Conservation (phyloP, 2,329 filamentous ascomycete genomes). For the Coniochaeta ligniaria region DNA sequence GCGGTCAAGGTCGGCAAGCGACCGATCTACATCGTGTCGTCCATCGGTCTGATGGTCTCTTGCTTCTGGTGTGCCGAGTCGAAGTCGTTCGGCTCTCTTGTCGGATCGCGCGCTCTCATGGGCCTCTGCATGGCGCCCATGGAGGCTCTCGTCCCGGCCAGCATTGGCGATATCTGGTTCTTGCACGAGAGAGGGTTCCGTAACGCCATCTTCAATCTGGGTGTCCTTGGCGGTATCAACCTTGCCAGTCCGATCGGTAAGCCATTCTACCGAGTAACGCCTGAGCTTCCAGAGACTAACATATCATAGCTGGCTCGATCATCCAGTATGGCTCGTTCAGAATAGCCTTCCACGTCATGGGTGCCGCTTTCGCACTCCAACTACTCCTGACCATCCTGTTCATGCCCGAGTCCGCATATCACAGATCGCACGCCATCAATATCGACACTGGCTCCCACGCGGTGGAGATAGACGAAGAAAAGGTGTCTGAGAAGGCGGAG, state of each 20-base stretch:
- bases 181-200: conserved; percentile 33
- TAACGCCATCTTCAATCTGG: conserved; percentile 31
- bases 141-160: conserved; percentile 29
- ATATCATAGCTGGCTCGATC: conserved; percentile 23
- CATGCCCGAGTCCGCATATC: conserved; percentile 33
- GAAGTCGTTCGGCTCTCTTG: conserved; percentile 21
- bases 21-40: conserved; percentile 25
- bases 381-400: conserved; percentile 30
- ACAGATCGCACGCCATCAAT: conserved; percentile 20
- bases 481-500: conserved; percentile 11
- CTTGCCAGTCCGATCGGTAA: conserved; percentile 29
- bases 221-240: conserved; percentile 32
- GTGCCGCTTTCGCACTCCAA: conserved; percentile 28
- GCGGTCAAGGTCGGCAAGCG: conserved; percentile 30
- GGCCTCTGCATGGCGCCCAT: conserved; percentile 30
- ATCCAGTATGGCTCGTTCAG: conserved; percentile 27
- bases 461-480: conserved; percentile 7
- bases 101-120: conserved; percentile 22
- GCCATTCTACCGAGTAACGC: not conserved
- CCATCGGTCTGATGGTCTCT: conserved; percentile 23
- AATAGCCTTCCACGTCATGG: conserved; percentile 28
- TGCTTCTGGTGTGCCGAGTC: conserved; percentile 26
- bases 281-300: not conserved
- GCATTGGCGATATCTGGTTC: conserved; percentile 33
- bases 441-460: conserved; percentile 22